These are phyloP conservation scores for Erodium moschatum DNA, from an alignment of 441 rosid genomes.

Conservation along the genomic window DNA sequence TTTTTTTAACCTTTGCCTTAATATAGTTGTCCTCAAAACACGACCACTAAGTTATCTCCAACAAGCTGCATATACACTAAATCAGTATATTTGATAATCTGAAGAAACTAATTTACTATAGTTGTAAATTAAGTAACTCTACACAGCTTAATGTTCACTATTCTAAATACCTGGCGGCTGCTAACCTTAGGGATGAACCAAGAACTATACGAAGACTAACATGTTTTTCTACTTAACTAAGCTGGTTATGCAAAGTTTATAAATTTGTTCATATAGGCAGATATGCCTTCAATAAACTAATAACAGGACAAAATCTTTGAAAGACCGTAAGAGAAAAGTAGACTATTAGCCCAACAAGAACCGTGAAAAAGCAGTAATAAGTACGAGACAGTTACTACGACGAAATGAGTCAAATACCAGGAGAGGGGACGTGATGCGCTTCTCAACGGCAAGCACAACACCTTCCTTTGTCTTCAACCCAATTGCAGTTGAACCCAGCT, in stretches of 20 bases:
- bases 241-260: too few species aligned
- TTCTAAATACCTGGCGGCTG: not conserved
- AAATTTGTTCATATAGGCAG: not conserved
- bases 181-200: not conserved
- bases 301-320: not conserved
- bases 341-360: not conserved
- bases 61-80: not conserved
- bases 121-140: too few species aligned
- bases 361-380: not conserved
- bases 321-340: not conserved
- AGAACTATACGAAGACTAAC: not conserved
- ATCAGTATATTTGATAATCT: not conserved
- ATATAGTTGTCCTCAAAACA: not conserved
- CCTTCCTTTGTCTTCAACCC: constrained; percentile 92
- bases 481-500: constrained; percentile 97
- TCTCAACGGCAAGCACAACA: constrained; percentile 96
- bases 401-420: constrained; percentile 41
- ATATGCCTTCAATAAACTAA: not conserved
- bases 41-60: not conserved
- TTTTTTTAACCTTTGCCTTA: too few species aligned
- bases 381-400: not conserved
- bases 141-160: too few species aligned
- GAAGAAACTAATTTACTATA: not conserved
- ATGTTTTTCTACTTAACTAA: too few species aligned
- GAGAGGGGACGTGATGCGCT: constrained; percentile 86